These are phyloP conservation scores for Trichosporon sp. DNA, from an alignment of 1,284 basidiomycete species.

Conservation along the genomic window DNA sequence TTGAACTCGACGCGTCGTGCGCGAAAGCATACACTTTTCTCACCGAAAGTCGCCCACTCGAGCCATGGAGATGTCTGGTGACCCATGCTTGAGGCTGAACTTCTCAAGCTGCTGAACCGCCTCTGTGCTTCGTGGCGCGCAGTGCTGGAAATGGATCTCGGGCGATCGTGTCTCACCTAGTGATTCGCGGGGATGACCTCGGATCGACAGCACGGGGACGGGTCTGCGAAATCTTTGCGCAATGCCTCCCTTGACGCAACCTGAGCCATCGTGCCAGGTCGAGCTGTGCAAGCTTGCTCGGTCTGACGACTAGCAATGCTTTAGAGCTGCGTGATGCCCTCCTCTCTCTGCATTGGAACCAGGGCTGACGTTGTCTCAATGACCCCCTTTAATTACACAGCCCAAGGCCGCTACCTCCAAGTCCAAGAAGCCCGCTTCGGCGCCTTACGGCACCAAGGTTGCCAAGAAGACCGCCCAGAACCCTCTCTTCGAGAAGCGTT, in stretches of 20 bases:
- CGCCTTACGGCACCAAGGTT: conserved; percentile 67
- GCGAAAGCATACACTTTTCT: conserved; percentile 16
- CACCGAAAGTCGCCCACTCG: neutral
- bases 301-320: conserved; percentile 20
- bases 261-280: conserved; percentile 14
- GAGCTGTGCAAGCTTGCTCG: conserved; percentile 27
- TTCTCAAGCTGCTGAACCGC: conserved; percentile 12
- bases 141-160: neutral
- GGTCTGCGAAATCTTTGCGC: neutral
- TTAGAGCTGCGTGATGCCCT: conserved; percentile 48
- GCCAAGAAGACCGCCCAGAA: conserved; percentile 81
- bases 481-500: conserved; percentile 88
- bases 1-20: conserved; percentile 21
- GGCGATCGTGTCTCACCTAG: neutral
- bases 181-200: conserved; percentile 10
- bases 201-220: neutral
- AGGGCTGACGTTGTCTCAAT: conserved; percentile 55
- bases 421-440: conserved; percentile 57
- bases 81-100: conserved; percentile 7
- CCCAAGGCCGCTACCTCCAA: conserved; percentile 58
- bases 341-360: conserved; percentile 26
- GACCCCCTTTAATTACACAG: conserved; percentile 48
- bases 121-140: conserved; percentile 14
- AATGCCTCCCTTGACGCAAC: conserved; percentile 13
- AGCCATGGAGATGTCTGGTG: conserved; percentile 24